Conservation (phyloP, 495 filamentous ascomycete species). For the Neurospora sp. region DNA sequence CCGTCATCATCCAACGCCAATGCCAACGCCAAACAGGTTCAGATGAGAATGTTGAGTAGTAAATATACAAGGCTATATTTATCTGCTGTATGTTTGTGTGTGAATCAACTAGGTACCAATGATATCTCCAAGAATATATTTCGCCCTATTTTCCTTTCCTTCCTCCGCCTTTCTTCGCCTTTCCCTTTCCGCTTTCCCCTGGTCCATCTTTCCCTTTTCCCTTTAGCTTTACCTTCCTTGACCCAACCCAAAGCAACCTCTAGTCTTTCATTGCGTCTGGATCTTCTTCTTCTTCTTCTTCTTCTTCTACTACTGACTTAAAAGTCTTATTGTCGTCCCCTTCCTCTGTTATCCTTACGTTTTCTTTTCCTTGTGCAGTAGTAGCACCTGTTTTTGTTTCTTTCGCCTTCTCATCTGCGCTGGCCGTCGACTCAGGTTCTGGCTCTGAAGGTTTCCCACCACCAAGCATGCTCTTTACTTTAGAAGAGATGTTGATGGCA, state of each 20-base stretch:
- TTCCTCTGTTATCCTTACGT: neutral
- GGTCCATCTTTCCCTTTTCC: neutral
- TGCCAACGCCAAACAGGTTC: neutral
- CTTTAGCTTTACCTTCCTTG: neutral
- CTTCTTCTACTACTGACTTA: neutral
- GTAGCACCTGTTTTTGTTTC: neutral
- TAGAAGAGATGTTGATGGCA: conserved; percentile 33
- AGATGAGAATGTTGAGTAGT: neutral
- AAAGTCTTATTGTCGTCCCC: neutral
- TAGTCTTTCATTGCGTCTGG: neutral
- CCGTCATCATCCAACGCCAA: too few species aligned
- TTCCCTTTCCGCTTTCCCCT: neutral
- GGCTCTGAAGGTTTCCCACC: neutral
- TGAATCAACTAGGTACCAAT: neutral
- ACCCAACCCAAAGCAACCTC: neutral
- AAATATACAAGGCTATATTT: neutral
- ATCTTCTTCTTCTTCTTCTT: neutral
- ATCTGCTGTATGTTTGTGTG: neutral
- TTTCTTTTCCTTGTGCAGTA: neutral
- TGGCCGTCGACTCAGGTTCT: neutral
- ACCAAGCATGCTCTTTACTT: conserved; percentile 16
- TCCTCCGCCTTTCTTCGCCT: neutral
- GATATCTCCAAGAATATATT: neutral
- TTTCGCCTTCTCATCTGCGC: neutral
- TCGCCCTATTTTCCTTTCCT: neutral